Evolutionary conservation across 2,329 filamentous ascomycete species (phyloP).

Genomic region (Verticillium isaacii): DNA sequence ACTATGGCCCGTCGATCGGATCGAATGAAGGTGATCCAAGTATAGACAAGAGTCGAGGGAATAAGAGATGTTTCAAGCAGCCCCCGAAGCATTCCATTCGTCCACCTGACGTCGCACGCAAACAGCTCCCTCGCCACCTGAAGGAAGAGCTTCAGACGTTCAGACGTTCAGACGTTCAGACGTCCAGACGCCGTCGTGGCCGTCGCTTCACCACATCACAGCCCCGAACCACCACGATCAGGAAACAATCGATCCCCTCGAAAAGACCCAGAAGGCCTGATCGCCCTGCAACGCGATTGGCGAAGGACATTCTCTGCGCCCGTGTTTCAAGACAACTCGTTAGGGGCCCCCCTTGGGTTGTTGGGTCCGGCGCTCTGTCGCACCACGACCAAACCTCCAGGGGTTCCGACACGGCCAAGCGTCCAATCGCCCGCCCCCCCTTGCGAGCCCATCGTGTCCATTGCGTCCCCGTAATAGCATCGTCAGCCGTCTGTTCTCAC

Average conservation of each 20-base stretch:
- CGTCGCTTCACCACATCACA: not conserved
- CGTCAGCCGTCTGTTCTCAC: not conserved
- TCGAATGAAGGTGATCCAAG: not conserved
- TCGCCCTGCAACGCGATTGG: not conserved
- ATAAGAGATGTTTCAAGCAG: not conserved
- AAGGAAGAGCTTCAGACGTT: not conserved
- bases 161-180: too few species aligned
- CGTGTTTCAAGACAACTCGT: not conserved
- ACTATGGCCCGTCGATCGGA: not conserved
- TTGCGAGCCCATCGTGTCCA: not conserved
- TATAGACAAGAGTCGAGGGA: not conserved
- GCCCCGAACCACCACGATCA: not conserved
- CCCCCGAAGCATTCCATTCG: not conserved
- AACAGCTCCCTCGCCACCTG: not conserved
- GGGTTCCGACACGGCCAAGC: conserved; percentile 1
- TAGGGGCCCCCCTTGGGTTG: not conserved
- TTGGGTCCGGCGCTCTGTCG: not conserved
- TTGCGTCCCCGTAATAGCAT: not conserved
- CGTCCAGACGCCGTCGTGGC: not conserved
- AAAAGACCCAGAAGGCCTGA: not conserved
- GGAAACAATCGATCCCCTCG: not conserved
- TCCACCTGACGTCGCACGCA: not conserved
- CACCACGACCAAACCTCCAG: not conserved
- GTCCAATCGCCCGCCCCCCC: not conserved
- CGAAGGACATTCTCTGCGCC: not conserved